Conservation (phyloP, 1,284 basidiomycete species). For the Hemileccinum hortonii region DNA sequence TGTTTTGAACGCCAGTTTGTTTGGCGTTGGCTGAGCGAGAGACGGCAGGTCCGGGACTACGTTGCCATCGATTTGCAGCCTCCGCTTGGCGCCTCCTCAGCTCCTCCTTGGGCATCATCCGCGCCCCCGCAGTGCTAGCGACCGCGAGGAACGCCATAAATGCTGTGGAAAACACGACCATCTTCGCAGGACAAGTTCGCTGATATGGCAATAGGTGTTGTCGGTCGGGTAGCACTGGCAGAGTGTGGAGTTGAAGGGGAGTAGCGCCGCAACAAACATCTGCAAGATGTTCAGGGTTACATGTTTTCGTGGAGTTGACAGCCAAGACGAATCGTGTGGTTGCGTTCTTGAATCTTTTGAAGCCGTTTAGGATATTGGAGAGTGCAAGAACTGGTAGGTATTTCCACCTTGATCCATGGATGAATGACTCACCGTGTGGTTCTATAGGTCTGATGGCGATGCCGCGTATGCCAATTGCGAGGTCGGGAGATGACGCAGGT, state of each 20-base stretch:
- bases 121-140: conserved; percentile 7
- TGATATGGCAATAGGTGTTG: too few relatives aligned
- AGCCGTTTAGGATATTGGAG: conserved; percentile 95
- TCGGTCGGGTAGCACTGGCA: too few relatives aligned
- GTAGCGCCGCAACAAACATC: too few relatives aligned
- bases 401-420: neutral
- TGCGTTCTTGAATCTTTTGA: conserved; percentile 88
- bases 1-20: conserved; percentile 48
- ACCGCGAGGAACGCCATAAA: conserved; percentile 10
- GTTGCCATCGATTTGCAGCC: conserved; percentile 42
- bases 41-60: conserved; percentile 19
- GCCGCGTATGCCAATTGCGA: conserved; percentile 86
- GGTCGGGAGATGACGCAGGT: conserved; percentile 62
- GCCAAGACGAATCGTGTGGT: conserved; percentile 92
- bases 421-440: neutral
- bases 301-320: conserved; percentile 92
- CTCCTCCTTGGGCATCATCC: conserved; percentile 23
- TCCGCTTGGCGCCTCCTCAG: conserved; percentile 20
- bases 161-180: conserved; percentile 10
- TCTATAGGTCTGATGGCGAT: conserved; percentile 87
- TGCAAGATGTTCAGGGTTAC: too few relatives aligned
- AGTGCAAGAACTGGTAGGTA: conserved; percentile 84
- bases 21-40: conserved; percentile 4
- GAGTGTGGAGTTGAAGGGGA: too few relatives aligned
- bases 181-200: neutral